Evolutionary conservation across 1,139 yeast species (phyloP), one percentile per base, ranked within the genome.

Genomic region (Magnusiomyces magnusii): DNA sequence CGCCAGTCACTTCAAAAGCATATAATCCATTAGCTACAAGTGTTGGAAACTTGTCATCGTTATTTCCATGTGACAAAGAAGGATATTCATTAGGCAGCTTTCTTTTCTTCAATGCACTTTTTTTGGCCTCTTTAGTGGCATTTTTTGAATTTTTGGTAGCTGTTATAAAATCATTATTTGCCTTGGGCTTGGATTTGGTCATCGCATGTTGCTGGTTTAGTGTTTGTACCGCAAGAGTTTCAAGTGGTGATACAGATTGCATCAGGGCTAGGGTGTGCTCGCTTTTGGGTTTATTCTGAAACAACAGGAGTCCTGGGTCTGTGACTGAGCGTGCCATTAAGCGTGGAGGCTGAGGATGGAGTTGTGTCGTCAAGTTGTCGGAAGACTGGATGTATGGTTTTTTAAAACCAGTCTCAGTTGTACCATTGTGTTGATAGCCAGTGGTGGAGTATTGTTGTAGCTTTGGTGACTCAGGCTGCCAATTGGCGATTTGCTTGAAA

Each of bases 1-100:
- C 79, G 13, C 78, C 78, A 23, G 67, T 66, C 47, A 74, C 75
- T 13, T 71, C 66, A 5, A 75, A 64, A 1, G 77, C 76, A 62
- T 73, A 74, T 9, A 75, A 65, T 1, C 74, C 75, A 36, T 73
- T 66, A 19, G 66, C 61, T 27, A 63, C 67, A 41, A 75, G 68
- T 21, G 74, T 63, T 0, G 78, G 77, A 60, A 75, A 75, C 61
- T 75, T 77, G 3, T 65, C 53, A 21, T 47, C 51, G 34, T 34
- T 34, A 24, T 17, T 47, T 2, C 34, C 51, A 10, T 47, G 10
- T 13, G 17, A n/a, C 17, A 19, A 39, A 3, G 44, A 39, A 10
- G 19, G 39, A 28, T 28, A 50, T 31, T 50, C 53, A 21, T 50
- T 31, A 7, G 36, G 36, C 7, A 31, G 36, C 25, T 31, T 27